phyloP scores from a whole-genome alignment of 345 rosid species.

The Acer yangbiense region DNA sequence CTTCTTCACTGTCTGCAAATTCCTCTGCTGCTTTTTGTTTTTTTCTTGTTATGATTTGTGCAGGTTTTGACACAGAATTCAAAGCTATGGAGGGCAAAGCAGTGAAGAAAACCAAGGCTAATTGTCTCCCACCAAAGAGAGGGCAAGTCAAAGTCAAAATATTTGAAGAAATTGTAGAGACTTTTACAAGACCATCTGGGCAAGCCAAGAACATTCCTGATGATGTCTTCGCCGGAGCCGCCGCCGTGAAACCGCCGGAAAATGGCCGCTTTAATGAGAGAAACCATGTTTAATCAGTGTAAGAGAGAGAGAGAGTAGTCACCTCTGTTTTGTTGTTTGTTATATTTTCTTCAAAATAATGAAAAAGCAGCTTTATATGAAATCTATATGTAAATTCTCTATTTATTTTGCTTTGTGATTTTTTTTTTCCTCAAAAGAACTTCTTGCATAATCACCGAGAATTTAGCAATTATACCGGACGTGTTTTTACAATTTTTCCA shows the following conservation, averaged over 20 bases:
- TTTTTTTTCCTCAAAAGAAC: background rate
- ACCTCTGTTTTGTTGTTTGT: background rate
- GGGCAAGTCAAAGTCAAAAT: slow-evolving; percentile 21
- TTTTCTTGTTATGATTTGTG: background rate
- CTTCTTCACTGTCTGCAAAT: background rate
- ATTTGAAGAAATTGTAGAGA: background rate
- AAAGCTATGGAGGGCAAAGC: slow-evolving; percentile 9
- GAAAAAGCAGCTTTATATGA: background rate
- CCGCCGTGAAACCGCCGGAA: background rate
- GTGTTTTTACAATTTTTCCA: too few species aligned
- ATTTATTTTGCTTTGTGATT: background rate
- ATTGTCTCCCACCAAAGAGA: slow-evolving; percentile 27
- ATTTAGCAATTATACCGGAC: too few species aligned
- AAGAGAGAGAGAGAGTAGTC: background rate
- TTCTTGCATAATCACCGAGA: background rate
- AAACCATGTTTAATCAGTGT: background rate
- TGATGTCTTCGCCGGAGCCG: background rate
- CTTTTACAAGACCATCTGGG: background rate
- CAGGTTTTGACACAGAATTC: background rate
- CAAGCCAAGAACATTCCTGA: background rate
- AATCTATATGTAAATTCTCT: background rate
- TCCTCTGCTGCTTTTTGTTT: background rate
- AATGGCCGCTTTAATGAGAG: background rate
- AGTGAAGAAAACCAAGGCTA: background rate
- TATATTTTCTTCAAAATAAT: background rate